Evolutionary conservation across 371 early-diverging fungal species (phyloP), one percentile per base, ranked within the genome.

Genomic region (Circinella umbellata): DNA sequence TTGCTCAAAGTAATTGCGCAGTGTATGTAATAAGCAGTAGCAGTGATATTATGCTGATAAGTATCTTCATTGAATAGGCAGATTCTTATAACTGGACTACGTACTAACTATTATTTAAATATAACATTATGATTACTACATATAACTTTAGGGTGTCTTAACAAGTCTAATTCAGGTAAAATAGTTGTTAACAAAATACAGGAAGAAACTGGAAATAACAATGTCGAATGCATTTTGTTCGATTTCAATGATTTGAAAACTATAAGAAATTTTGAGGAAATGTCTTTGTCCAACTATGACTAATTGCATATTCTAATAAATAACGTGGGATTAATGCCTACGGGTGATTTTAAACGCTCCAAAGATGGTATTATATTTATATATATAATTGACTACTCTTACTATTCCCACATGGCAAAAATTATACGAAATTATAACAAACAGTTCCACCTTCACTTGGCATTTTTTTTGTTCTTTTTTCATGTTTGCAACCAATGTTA

Each of bases 311-410:
- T 93, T 36, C 75, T 94, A 51, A 68, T 94, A 15, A 89, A 84
- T 70, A 91, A 91, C 64, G 86, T 88, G 11, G 95, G 92, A 17
- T 80, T 94, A 42, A 92, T 93, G 93, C 76, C 42, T 42, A 11
- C 76, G 15, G 78, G 83, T 15, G 93, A 94, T 0, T 86, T 83
- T 35, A 77, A 75, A 0, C 69, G 81, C 34, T 89, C 93, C 5
- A 76, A 76, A 46, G 93, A 95, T 73, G 93, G 91, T 27, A 42
- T 1, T 39, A 4, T 39, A 6, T 39, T 39, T 39, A 6, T 39
- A 6, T 39, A 6, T 39, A 4, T 4, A 39, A 39, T 6, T 39
- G 10, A 39, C 4, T 42, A 42, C 6, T 27, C 0, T 27, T 27
- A 27, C 27, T 27, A 27, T 27, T 27, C 2, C 27, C 27, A 42